Evolutionary conservation across 495 filamentous ascomycete species (phyloP), one percentile per base, ranked within the genome.

Genomic region (Penicillium salamii): DNA sequence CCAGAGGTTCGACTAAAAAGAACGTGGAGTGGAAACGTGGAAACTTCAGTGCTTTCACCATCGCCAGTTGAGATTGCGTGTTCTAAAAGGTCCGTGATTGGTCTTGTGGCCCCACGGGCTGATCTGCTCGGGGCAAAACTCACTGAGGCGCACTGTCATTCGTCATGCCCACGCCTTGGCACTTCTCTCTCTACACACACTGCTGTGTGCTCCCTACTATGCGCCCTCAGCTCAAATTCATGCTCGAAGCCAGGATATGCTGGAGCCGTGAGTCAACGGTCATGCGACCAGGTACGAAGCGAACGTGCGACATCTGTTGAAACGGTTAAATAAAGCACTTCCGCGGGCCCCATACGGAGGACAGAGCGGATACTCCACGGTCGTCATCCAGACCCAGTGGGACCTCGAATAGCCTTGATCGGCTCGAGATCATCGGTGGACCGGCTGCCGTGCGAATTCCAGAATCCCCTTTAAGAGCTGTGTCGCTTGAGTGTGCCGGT

Each of bases 351-450:
- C 41, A 15, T 33, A 15, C 11, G 13, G 29, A n/a, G n/a, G n/a
- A n/a, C n/a, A n/a, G 14, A 44, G 18, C 26, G 32, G 19, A 35
- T 20, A 42, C 29, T 32, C n/a, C 19, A 24, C 50, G 49, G 41
- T 59, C 59, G 59, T 67, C 63, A 68, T 59, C 61, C 67, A 70
- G 61, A 62, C 67, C 63, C 38, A 20, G 29, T 42, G 28, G 50
- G 51, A 48, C 46, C 13, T 52, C 45, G 48, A 33, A 52, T 52
- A 51, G 53, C 42, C 38, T 52, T 18, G 31, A 55, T 46, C 50
- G 18, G 24, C 46, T 50, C 47, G 40, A 32, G 53, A 56, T 59
- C 55, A 44, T 58, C 39, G 20, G 37, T 43, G 44, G 45, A 31
- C 4, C 29, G 40, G 23, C n/a, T 18, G 38, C 38, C 20, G 29